These are phyloP conservation scores for Canavalia ensiformis DNA, from an alignment of 306 rosid genomes.

Conservation along the genomic window DNA sequence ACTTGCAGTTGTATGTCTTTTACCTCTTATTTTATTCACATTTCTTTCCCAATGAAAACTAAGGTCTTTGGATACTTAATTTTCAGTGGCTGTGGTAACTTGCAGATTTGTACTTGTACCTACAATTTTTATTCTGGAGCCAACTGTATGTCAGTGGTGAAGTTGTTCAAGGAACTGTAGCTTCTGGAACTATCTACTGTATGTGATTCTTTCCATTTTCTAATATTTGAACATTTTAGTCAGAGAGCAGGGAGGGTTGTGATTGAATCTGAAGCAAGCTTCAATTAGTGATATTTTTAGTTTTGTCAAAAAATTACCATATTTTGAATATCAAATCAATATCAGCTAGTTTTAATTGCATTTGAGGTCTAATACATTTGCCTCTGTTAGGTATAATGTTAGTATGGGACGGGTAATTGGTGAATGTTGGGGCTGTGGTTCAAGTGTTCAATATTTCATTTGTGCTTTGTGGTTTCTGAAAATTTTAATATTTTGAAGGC, in stretches of 20 bases:
- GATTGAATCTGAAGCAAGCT: slow-evolving; percentile 19
- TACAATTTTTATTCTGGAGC: slow-evolving; percentile 15
- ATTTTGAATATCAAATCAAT: slow-evolving; percentile 5
- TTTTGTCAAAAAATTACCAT: background rate
- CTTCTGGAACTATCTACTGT: slow-evolving; percentile 14
- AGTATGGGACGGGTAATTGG: background rate
- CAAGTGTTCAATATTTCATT: background rate
- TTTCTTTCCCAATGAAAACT: background rate
- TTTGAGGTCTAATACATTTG: background rate
- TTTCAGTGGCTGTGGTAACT: slow-evolving; percentile 34
- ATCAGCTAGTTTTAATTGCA: slow-evolving; percentile 1
- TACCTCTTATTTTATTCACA: background rate
- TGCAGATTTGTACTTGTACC: slow-evolving; percentile 41
- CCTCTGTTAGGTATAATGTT: background rate
- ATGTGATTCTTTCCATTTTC: slow-evolving; percentile 10
- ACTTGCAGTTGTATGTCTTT: slow-evolving; percentile 12
- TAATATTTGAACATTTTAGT: background rate
- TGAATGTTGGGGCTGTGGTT: background rate
- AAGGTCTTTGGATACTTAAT: slow-evolving; percentile 8
- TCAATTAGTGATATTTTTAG: background rate
- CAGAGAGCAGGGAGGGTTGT: background rate
- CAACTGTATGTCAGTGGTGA: background rate
- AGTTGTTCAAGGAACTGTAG: slow-evolving; percentile 38
- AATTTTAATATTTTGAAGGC: background rate
- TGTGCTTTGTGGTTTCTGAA: background rate